Evolutionary conservation across 768 basidiomycete genomes (phyloP), one percentile per base, ranked within the genome.

Genomic region (Auricularia heimuer): DNA sequence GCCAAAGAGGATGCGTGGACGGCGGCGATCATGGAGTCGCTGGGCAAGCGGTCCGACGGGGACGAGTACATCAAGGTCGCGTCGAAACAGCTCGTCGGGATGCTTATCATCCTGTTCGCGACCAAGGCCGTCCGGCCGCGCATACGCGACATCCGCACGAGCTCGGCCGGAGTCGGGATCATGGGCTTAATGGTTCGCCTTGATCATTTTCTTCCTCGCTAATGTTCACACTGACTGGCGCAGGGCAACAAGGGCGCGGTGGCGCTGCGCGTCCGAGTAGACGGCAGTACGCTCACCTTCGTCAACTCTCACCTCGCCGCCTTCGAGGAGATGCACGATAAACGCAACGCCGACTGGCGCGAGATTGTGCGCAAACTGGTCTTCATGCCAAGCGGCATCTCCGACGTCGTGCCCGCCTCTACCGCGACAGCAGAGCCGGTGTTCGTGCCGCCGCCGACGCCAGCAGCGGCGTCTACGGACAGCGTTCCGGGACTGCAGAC

Each of bases 161-260:
- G 79, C 21, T 75, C 80, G 0, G 83, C 83, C n/a, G 90, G 87
- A 4, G 82, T 86, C 2, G 91, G 91, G 0, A 84, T 92, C 33
- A 80, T 92, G 77, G 89, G 90, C 45, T 76, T 92, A 37, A 86
- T 94, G 88, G 90, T 89, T 69, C 18, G 78, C 68, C 39, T 51
- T 16, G 18, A 16, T 42, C 63, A 54, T 47, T 39, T 10, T 63
- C 64, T 56, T 51, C 6, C n/a, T 11, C 4, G 21, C 4, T 54
- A 61, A 35, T 29, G 29, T 29, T 29, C 29, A 29, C 29, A 11
- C 67, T 45, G 62, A 54, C 33, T 68, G 33, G 18, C n/a, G 44
- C 44, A 92, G 90, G 91, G 90, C 35, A 94, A 94, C 75, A 94
- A 94, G 76, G 92, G 92, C 54, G 89, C 81, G 4, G 83, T 83